Percentiles rank a stretch among this genome's conserved stretches.
Conservation (phyloP, 2,329 filamentous ascomycete species). For the Claviceps humidiphila region DNA sequence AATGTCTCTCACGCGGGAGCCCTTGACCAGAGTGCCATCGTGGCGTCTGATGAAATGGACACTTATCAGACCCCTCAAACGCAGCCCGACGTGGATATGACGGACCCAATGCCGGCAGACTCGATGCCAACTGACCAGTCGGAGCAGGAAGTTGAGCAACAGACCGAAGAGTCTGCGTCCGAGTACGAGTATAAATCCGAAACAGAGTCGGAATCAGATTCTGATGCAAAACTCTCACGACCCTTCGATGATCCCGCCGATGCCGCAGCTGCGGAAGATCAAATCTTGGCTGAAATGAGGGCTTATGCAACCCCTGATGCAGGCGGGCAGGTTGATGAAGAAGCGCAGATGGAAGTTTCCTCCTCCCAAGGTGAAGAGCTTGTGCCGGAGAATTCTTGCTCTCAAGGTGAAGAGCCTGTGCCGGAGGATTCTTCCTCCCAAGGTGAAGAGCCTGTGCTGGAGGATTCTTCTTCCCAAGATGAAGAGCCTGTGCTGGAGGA, state of each 20-base stretch:
- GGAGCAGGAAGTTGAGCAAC: background rate
- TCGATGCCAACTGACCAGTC: background rate
- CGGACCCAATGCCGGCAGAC: constrained; percentile 2
- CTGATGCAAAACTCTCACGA: background rate
- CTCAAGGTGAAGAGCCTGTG: background rate
- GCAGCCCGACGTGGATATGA: constrained; percentile 5
- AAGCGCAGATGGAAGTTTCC: background rate
- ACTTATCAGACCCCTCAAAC: background rate
- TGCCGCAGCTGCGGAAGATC: constrained; percentile 9
- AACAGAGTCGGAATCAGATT: too few species aligned
- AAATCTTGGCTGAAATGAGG: constrained; percentile 11
- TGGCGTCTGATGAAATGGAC: background rate
- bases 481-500: too few species aligned
- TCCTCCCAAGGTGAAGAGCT: background rate
- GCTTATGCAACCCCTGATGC: constrained; percentile 5
- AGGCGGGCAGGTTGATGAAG: constrained; percentile 1
- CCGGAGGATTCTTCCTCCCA: too few species aligned
- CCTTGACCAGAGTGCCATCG: background rate
- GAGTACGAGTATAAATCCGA: too few species aligned
- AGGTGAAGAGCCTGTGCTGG: too few species aligned
- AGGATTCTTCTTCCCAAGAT: too few species aligned
- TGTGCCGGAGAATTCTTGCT: too few species aligned
- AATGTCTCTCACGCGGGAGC: background rate
- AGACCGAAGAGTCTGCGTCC: background rate
- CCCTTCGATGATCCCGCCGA: background rate